Evolutionary conservation across 1,139 yeast species (phyloP), one percentile per base, ranked within the genome.

Genomic region (Geotrichum histeridarum): DNA sequence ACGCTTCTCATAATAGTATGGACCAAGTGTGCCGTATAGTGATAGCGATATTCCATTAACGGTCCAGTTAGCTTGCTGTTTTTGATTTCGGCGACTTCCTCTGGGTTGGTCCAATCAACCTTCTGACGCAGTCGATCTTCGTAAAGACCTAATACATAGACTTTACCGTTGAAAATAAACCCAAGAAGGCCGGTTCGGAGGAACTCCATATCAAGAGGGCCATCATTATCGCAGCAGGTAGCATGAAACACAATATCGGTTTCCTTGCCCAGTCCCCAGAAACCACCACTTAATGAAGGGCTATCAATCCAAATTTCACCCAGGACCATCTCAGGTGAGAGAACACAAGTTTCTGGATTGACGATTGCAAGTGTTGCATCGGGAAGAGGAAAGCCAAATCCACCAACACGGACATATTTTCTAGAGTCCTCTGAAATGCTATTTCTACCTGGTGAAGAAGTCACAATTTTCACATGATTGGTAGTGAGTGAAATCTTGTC

Each of bases 301-400:
- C 91, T 83, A 66, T 89, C 96, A 22, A 93, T 87, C 99, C 99
- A 94, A 36, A 93, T 85, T 68, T 93, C 99, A 22, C 99, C 99
- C n/a, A 94, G 86, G 60, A 86, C 91, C 62, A 88, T 81, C 48
- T 77, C 81, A 2, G 80, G 78, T 3, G 87, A 83, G 17, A 89
- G 71, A 4, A 81, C 70, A 35, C 83, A 78, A 58, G 88, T 86
- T 60, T 94, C 99, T 0, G 99, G 98, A 66, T 94, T 90, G 0
- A 93, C 98, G 37, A 93, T 82, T 0, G 98, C 97, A 44, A 93
- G 70, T 0, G 95, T 88, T 0, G 97, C 93, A 71, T 91, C 97
- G 0, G 97, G 96, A 1, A 93, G 70, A 0, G 99, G 99, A 63
- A 78, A 89, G 0, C 99, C 99, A 74, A 93, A 93, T 0, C 97